A percentile compares a stretch with the other conserved stretches of the same genome.
These are phyloP conservation scores for Skeletonema costatum DNA, from an alignment of 108 stramenopile species.

Conservation along the genomic window DNA sequence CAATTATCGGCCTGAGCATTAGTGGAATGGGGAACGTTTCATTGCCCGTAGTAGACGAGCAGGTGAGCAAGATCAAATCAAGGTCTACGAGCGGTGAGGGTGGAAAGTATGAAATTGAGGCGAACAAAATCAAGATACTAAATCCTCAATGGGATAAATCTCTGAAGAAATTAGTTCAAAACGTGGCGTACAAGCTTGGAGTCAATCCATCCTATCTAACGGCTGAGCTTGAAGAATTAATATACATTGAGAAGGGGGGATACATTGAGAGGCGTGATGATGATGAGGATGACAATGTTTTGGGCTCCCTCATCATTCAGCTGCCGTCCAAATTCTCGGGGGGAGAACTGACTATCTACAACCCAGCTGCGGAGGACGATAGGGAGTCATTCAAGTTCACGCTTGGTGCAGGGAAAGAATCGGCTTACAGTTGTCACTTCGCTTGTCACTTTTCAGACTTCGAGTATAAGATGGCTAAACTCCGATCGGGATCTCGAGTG, in stretches of 20 bases:
- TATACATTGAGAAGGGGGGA: constrained; percentile 24
- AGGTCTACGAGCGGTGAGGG: neutral
- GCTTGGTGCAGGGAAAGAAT: constrained; percentile 3
- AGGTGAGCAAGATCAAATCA: neutral
- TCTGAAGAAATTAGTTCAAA: neutral
- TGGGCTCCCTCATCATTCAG: constrained; percentile 16
- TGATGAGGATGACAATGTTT: neutral
- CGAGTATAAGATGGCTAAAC: constrained; percentile 17
- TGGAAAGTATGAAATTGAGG: constrained; percentile 4
- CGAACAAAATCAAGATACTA: neutral
- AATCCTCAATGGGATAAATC: constrained; percentile 20
- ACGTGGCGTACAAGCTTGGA: constrained; percentile 19
- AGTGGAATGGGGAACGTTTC: constrained; percentile 15
- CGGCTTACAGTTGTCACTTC: constrained; percentile 21
- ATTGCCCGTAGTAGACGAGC: constrained; percentile 14
- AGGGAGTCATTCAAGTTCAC: neutral
- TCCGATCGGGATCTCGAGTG: constrained; percentile 20
- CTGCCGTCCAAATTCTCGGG: constrained; percentile 25
- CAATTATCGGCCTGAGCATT: constrained; percentile 15
- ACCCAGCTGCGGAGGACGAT: neutral
- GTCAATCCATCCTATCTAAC: constrained; percentile 6
- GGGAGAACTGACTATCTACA: constrained; percentile 9
- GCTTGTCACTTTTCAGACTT: constrained; percentile 25
- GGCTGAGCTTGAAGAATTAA: constrained; percentile 14
- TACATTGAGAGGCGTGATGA: constrained; percentile 5